These are phyloP conservation scores for Macaranga tanarius DNA, from an alignment of 441 rosid species.

Conservation along the genomic window DNA sequence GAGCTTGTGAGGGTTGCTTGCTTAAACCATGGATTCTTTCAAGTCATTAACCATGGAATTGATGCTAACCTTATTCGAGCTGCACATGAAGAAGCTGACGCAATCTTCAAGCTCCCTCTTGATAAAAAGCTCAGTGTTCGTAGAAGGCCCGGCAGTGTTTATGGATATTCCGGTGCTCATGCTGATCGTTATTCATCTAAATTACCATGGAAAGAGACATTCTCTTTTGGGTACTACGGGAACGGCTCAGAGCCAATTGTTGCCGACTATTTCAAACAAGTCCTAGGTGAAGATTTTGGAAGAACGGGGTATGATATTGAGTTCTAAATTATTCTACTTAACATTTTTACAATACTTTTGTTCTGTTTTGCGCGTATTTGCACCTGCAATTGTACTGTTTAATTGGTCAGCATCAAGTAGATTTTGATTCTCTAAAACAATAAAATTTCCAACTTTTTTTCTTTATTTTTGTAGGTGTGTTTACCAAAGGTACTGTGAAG, in stretches of 20 bases:
- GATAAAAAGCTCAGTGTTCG: conserved; percentile 42
- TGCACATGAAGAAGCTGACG: conserved; percentile 44
- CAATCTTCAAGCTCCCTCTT: conserved; percentile 50
- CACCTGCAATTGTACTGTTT: too few relatives aligned
- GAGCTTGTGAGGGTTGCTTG: conserved; percentile 50
- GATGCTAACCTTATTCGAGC: conserved; percentile 42
- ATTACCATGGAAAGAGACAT: conserved; percentile 82
- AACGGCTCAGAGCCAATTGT: conserved; percentile 24
- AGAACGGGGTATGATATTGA: conserved; percentile 45
- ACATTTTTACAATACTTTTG: too few relatives aligned
- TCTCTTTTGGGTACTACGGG: conserved; percentile 40
- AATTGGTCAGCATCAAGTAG: too few relatives aligned
- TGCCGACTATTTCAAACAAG: conserved; percentile 47
- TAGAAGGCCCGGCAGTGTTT: conserved; percentile 36
- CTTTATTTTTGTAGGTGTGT: conserved; percentile 21
- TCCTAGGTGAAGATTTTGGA: conserved; percentile 51
- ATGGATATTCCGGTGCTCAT: conserved; percentile 28
- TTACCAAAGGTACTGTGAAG: conserved; percentile 43
- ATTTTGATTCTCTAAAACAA: too few relatives aligned
- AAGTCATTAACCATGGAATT: conserved; percentile 64
- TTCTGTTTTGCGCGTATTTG: too few relatives aligned
- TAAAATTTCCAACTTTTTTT: neutral
- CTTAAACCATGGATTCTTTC: conserved; percentile 63
- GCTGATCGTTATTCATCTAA: conserved; percentile 56
- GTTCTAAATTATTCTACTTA: neutral